These are phyloP conservation scores for Pichia sp. DNA, from an alignment of 1,139 yeast genomes.

Conservation along the genomic window DNA sequence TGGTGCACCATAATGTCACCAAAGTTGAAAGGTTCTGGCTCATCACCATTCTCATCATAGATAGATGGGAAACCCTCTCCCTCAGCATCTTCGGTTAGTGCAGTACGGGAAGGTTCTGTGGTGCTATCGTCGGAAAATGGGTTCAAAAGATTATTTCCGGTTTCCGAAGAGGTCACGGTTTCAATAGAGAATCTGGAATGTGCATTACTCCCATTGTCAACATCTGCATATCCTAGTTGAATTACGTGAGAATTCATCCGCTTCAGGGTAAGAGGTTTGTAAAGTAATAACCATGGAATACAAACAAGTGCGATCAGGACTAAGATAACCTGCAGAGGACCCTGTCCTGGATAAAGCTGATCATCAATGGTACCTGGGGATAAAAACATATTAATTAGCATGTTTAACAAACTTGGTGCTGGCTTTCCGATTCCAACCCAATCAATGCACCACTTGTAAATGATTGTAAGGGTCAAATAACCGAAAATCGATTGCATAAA, in stretches of 20 bases:
- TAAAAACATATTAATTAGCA: constrained; percentile 93
- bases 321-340: constrained; percentile 67
- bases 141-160: constrained; percentile 1
- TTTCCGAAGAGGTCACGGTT: constrained; percentile 50
- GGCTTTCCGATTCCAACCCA: constrained; percentile 73
- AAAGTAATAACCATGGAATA: constrained; percentile 88
- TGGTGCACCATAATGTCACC: constrained; percentile 97
- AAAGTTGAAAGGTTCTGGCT: constrained; percentile 42
- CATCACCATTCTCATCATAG: constrained; percentile 39
- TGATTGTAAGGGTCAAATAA: constrained; percentile 73
- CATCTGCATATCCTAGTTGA: constrained; percentile 18
- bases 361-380: constrained; percentile 89
- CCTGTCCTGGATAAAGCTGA: constrained; percentile 79
- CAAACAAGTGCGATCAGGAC: constrained; percentile 77
- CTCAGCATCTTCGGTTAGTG: neutral
- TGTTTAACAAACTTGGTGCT: constrained; percentile 91
- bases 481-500: constrained; percentile 98
- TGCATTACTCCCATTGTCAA: constrained; percentile 49
- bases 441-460: constrained; percentile 92
- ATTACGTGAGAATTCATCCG: constrained; percentile 36
- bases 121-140: neutral
- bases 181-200: constrained; percentile 53
- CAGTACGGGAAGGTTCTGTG: neutral
- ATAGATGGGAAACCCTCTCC: neutral
- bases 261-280: constrained; percentile 78